A percentile compares a stretch with the other conserved stretches of the same genome.
phyloP scores from a whole-genome alignment of 768 basidiomycete species.

The Pisolithus tinctorius region DNA sequence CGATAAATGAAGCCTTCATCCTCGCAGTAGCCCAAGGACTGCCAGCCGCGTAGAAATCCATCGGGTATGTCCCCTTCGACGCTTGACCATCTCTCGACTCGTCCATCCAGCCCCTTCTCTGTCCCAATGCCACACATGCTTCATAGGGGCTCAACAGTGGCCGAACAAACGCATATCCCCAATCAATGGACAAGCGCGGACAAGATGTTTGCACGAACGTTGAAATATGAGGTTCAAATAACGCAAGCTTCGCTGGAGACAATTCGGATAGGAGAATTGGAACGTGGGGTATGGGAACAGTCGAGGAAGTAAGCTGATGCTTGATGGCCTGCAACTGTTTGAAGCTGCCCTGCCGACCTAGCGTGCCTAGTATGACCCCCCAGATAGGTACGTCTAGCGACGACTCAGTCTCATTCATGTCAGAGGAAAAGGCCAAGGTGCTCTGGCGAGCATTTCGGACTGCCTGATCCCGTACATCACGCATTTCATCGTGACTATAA shows the following conservation, averaged over 20 bases:
- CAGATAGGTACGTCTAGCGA: slow-evolving; percentile 39
- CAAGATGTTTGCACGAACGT: slow-evolving; percentile 96
- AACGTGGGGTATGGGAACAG: slow-evolving; percentile 62
- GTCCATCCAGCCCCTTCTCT: slow-evolving; percentile 61
- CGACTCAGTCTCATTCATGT: slow-evolving; percentile 3
- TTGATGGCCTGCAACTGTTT: slow-evolving; percentile 84
- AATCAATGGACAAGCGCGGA: slow-evolving; percentile 94
- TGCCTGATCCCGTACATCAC: slow-evolving; percentile 61
- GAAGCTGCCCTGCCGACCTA: slow-evolving; percentile 91
- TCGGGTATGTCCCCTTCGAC: slow-evolving; percentile 57
- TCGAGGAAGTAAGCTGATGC: slow-evolving; percentile 53
- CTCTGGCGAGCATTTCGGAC: slow-evolving; percentile 68
- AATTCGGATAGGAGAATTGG: slow-evolving; percentile 93
- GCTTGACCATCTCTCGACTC: slow-evolving; percentile 16
- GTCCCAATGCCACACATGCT: slow-evolving; percentile 72
- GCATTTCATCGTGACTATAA: slow-evolving; percentile 89
- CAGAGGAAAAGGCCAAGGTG: slow-evolving; percentile 31
- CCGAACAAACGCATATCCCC: slow-evolving; percentile 92
- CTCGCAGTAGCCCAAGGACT: slow-evolving; percentile 72
- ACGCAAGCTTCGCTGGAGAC: slow-evolving; percentile 87
- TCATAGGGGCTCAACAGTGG: slow-evolving; percentile 94
- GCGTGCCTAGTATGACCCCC: slow-evolving; percentile 91
- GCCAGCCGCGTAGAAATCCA: slow-evolving; percentile 92
- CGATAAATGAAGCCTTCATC: slow-evolving; percentile 41
- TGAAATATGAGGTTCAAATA: slow-evolving; percentile 76